Base-by-base conservation (phyloP, 345 rosid genomes). In the Cardiospermum halicacabum region DNA sequence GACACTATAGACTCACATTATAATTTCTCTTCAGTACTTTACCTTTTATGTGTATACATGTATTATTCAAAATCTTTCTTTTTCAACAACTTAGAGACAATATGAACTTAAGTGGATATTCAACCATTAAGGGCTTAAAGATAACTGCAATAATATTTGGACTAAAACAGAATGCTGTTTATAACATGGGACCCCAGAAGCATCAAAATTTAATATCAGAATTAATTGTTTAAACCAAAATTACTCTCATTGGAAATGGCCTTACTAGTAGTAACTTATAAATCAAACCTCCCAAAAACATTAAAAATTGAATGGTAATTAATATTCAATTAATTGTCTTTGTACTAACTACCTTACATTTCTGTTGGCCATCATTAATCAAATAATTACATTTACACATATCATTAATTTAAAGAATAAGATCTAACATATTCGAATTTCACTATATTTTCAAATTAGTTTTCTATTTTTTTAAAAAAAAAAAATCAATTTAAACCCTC, bases 181-280 rank as follows among this genome's bases (percentile, higher is more conserved):
- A 55, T 53, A 51, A 60, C 6, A 16, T 69, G 45, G 49, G 34
- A 40, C 42, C 60, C 58, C 58, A 54, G 30, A 27, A 28, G 68
- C 50, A 53, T 37, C n/a, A 13, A 5, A 15, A n/a, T n/a, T n/a
- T n/a, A n/a, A n/a, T n/a, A n/a, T 28, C 55, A 19, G 2, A 34
- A 11, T 27, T 61, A 55, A 63, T 15, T 21, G 3, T 18, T 2
- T 7, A 12, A 65, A 27, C 27, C 9, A 40, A 42, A 27, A 21
- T n/a, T 12, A 64, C 53, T 25, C 16, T 34, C 39, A 3, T 65
- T 43, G 11, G 61, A 42, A 54, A 55, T 42, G 3, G 39, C 58
- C 43, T 39, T 40, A 27, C 39, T n/a, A n/a, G n/a, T 62, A 26
- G 10, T 37, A 28, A 42, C 42, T 30, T 15, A 47, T 62, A 39